A percentile compares a stretch with the other conserved stretches of the same genome.
These are phyloP conservation scores for Aureobasidium melanogenum DNA, from an alignment of 2,329 filamentous ascomycete species.

Conservation along the genomic window DNA sequence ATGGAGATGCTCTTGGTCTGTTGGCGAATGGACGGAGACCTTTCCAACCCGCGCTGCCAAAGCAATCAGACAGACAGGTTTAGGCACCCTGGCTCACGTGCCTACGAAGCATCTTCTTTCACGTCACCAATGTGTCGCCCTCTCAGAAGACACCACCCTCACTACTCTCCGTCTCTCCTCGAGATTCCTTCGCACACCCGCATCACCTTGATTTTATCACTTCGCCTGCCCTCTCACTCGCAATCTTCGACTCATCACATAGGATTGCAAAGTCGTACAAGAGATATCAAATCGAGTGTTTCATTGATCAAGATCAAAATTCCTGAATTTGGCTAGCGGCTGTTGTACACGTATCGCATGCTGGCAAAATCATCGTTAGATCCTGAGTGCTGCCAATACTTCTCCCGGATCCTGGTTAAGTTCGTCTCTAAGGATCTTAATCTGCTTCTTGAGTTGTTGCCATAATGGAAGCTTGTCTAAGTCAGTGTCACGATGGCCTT, in stretches of 20 bases:
- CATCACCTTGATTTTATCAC: not conserved
- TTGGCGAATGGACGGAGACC: not conserved
- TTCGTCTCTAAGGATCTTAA: conserved; percentile 52
- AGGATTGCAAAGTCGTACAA: not conserved
- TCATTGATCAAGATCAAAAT: not conserved
- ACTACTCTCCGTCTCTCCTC: not conserved
- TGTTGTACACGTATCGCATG: not conserved
- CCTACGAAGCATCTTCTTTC: not conserved
- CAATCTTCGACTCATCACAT: not conserved
- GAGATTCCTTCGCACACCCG: not conserved
- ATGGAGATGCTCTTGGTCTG: not conserved
- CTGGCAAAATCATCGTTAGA: not conserved
- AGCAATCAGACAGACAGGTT: not conserved
- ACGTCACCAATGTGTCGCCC: not conserved
- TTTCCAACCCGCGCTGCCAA: no score
- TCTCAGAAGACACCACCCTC: not conserved
- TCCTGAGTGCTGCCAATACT: not conserved
- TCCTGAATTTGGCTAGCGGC: not conserved
- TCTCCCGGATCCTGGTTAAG: conserved; percentile 30
- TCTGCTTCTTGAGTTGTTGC: conserved; percentile 55
- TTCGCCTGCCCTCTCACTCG: not conserved
- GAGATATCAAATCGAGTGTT: not conserved
- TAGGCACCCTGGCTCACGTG: not conserved
- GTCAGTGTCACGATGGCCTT: conserved; percentile 27
- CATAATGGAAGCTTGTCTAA: conserved; percentile 48